Percentiles rank a stretch among this genome's conserved stretches.
Conservation (phyloP, 148 eudicot genomes). For the Vaccinium darrowii region DNA sequence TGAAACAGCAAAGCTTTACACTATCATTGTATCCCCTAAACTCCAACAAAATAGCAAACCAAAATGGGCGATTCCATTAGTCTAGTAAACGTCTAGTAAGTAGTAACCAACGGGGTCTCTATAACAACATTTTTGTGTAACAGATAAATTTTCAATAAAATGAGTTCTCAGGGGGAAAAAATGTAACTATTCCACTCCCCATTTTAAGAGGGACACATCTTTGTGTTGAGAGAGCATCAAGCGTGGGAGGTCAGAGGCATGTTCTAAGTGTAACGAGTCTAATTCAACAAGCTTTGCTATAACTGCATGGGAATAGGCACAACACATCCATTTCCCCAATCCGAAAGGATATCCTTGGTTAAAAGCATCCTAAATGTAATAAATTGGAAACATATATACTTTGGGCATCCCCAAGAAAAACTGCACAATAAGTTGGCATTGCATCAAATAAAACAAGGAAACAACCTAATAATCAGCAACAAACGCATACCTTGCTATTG, state of each 20-base stretch:
- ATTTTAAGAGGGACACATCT: not conserved
- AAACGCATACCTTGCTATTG: constrained; percentile 45
- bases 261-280: not conserved
- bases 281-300: not conserved
- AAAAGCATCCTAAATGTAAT: not conserved
- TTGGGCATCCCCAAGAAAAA: not conserved
- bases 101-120: not conserved
- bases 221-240: not conserved
- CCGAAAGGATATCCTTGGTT: not conserved
- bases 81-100: not conserved
- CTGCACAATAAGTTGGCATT: not conserved
- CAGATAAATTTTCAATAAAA: not conserved
- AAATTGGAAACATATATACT: not conserved
- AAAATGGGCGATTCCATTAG: not conserved
- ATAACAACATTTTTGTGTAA: not conserved
- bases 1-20: not conserved
- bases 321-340: not conserved
- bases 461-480: not conserved
- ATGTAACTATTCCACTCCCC: not conserved
- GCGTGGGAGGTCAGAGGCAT: not conserved
- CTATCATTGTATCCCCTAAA: not conserved
- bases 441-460: not conserved
- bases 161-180: not conserved
- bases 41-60: not conserved
- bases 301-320: not conserved